A percentile compares a stretch with the other conserved stretches of the same genome.
Conservation (phyloP, 352 stramenopile genomes). For the Globisporangium irregulare region DNA sequence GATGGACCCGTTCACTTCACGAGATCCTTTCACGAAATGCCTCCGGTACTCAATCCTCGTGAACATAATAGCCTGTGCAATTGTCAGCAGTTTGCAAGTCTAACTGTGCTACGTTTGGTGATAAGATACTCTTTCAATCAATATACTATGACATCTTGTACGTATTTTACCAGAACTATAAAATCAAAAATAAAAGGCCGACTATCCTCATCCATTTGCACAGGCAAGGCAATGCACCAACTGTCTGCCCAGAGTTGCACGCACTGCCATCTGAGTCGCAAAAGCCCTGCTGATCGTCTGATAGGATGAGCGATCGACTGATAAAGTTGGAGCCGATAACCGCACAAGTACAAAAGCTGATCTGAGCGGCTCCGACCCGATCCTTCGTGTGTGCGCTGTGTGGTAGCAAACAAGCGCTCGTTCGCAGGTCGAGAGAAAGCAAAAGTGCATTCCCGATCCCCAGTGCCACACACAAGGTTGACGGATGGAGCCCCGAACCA, state of each 20-base stretch:
- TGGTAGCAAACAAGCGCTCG: background rate
- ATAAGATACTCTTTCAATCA: no score
- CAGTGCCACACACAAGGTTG: background rate
- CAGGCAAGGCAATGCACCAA: background rate
- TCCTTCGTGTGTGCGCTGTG: background rate
- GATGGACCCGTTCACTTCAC: slow-evolving; percentile 5
- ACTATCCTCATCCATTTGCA: background rate
- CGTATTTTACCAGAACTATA: no score
- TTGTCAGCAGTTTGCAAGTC: no score
- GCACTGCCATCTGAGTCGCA: background rate
- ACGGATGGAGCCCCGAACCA: background rate
- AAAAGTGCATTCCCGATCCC: background rate
- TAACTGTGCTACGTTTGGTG: no score
- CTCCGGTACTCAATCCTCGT: background rate
- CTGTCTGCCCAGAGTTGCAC: slow-evolving; percentile 4
- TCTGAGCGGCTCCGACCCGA: background rate
- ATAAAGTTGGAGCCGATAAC: background rate
- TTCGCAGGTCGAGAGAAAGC: background rate
- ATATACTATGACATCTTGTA: no score
- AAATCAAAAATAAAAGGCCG: background rate
- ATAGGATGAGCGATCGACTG: background rate
- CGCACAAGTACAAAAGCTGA: background rate
- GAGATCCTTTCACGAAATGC: background rate
- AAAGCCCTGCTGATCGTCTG: background rate
- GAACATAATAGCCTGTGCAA: background rate